phyloP scores from a whole-genome alignment of 2,329 filamentous ascomycete genomes.

The Fusarium cicatricum region DNA sequence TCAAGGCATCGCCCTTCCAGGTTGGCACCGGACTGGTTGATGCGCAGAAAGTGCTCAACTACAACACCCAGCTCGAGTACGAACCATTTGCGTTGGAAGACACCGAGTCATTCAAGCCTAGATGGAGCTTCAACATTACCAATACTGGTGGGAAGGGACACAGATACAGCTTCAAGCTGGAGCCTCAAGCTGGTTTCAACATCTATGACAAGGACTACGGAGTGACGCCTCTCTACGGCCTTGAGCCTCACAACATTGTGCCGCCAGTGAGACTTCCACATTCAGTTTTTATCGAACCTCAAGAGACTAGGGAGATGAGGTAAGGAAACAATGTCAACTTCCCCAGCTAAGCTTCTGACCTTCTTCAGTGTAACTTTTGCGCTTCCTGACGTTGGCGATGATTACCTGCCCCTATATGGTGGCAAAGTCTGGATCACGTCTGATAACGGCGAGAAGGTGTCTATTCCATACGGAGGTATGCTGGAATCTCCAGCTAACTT shows the following conservation, averaged over 20 bases:
- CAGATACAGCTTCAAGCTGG: conserved; percentile 52
- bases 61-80: conserved; percentile 49
- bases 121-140: conserved; percentile 50
- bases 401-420: conserved; percentile 53
- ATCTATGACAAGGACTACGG: conserved; percentile 44
- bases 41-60: conserved; percentile 54
- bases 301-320: conserved; percentile 42
- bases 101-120: conserved; percentile 51
- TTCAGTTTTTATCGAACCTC: conserved; percentile 40
- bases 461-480: conserved; percentile 53
- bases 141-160: conserved; percentile 53
- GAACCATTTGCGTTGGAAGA: conserved; percentile 59
- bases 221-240: conserved; percentile 39
- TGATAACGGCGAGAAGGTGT: conserved; percentile 51
- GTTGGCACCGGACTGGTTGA: conserved; percentile 59
- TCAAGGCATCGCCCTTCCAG: conserved; percentile 49
- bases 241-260: conserved; percentile 41
- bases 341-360: neutral
- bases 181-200: conserved; percentile 52
- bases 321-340: conserved; percentile 13
- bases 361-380: conserved; percentile 42
- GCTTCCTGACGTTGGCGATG: conserved; percentile 44
- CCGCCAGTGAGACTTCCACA: conserved; percentile 44
- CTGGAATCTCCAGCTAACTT: neutral
- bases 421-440: conserved; percentile 54